Conservation (phyloP, 331 rosid species). For the Saraca asoca region DNA sequence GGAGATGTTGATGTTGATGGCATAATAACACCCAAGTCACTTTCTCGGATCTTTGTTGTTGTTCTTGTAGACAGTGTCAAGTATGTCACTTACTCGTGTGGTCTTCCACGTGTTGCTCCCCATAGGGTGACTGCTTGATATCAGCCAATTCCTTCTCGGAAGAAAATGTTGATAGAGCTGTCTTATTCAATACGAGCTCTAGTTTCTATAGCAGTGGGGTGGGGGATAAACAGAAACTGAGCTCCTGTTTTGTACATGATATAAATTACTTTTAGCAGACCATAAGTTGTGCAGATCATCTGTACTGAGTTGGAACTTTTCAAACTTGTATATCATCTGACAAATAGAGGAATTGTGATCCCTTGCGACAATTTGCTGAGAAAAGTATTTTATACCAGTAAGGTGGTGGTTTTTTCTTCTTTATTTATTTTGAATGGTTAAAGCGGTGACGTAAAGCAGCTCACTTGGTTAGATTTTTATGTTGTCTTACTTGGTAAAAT, state of each 20-base stretch:
- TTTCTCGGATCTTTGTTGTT: constrained; percentile 80
- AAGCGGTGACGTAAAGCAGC: too few species aligned
- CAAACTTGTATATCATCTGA: too few species aligned
- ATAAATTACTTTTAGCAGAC: background rate
- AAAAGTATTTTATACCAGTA: too few species aligned
- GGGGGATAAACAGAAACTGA: constrained; percentile 5
- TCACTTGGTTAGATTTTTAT: too few species aligned
- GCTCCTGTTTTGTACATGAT: constrained; percentile 55
- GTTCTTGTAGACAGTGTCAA: constrained; percentile 85
- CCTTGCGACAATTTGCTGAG: too few species aligned
- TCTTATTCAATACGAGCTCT: constrained; percentile 31
- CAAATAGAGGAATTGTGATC: too few species aligned
- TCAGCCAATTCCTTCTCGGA: constrained; percentile 6
- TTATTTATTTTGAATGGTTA: too few species aligned
- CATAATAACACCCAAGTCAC: constrained; percentile 70
- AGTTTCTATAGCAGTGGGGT: constrained; percentile 30
- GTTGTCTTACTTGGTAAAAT: too few species aligned
- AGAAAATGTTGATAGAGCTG: constrained; percentile 26
- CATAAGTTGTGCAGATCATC: constrained; percentile 12
- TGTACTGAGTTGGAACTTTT: constrained; percentile 20
- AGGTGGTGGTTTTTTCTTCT: too few species aligned
- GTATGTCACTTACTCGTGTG: constrained; percentile 90
- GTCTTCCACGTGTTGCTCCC: constrained; percentile 65
- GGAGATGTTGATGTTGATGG: constrained; percentile 71
- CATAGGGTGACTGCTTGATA: constrained; percentile 63